These are phyloP conservation scores for Ascodesmis nigricans DNA, from an alignment of 495 filamentous ascomycete genomes.

Conservation along the genomic window DNA sequence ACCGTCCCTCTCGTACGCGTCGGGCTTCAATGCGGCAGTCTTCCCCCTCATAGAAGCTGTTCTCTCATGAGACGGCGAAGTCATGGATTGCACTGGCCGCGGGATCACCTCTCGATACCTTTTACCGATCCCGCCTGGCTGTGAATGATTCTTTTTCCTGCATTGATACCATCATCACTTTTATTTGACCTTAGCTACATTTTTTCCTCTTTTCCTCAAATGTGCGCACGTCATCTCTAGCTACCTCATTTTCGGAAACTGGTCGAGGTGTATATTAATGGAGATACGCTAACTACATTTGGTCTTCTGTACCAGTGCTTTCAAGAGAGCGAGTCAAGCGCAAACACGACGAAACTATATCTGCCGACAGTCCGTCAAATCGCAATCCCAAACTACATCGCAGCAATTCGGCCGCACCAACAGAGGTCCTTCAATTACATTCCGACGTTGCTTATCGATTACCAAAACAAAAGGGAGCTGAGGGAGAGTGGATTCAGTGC, in stretches of 20 bases:
- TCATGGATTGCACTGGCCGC: too few species aligned
- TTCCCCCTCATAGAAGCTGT: too few species aligned
- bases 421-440: slow-evolving; percentile 14
- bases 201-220: neutral
- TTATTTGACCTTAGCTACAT: neutral
- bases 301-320: too few species aligned
- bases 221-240: too few species aligned
- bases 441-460: slow-evolving; percentile 21
- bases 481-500: slow-evolving; percentile 71
- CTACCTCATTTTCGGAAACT: too few species aligned
- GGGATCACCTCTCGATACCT: too few species aligned
- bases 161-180: neutral
- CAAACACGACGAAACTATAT: slow-evolving; percentile 19
- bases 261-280: too few species aligned
- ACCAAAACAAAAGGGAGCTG: slow-evolving; percentile 46
- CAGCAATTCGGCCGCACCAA: slow-evolving; percentile 17
- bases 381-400: slow-evolving; percentile 20
- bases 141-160: too few species aligned
- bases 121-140: too few species aligned
- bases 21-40: too few species aligned
- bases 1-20: slow-evolving; percentile 1
- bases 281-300: too few species aligned
- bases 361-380: slow-evolving; percentile 20
- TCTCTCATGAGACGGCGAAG: too few species aligned
- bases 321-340: slow-evolving; percentile 21